These are phyloP conservation scores for Fusarium vanettenii DNA, from an alignment of 2,329 filamentous ascomycete genomes.

Conservation along the genomic window DNA sequence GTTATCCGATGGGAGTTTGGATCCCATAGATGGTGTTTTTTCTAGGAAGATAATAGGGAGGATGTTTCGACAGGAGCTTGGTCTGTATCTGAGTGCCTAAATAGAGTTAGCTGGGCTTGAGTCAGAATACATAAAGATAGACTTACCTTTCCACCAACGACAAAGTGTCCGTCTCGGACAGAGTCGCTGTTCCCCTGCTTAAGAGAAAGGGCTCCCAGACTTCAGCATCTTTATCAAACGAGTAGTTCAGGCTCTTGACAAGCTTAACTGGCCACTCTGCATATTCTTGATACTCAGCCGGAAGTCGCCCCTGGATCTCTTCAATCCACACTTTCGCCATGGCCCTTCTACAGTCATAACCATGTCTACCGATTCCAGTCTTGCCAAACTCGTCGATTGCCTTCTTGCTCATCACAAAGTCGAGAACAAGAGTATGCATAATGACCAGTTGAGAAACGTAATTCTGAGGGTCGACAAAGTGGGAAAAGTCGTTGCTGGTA, in stretches of 20 bases:
- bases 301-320: slow-evolving; percentile 48
- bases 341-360: slow-evolving; percentile 36
- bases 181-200: slow-evolving; percentile 23
- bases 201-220: slow-evolving; percentile 39
- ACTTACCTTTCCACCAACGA: slow-evolving; percentile 9
- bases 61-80: not conserved
- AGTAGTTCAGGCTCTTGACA: slow-evolving; percentile 34
- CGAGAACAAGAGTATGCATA: slow-evolving; percentile 51
- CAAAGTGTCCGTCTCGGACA: not conserved
- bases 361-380: slow-evolving; percentile 12
- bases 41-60: too few species aligned
- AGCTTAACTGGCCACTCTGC: slow-evolving; percentile 48
- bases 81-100: not conserved
- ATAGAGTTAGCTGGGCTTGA: not conserved
- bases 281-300: slow-evolving; percentile 46
- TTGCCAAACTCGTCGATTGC: slow-evolving; percentile 12
- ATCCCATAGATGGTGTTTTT: too few species aligned
- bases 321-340: slow-evolving; percentile 54
- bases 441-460: slow-evolving; percentile 50
- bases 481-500: slow-evolving; percentile 45
- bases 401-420: slow-evolving; percentile 45
- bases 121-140: not conserved
- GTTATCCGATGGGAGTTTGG: not conserved
- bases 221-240: slow-evolving; percentile 35
- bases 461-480: slow-evolving; percentile 47